Evolutionary conservation across 75 land plant genomes (phyloP).

Genomic region (Adiantum capillusveneris): DNA sequence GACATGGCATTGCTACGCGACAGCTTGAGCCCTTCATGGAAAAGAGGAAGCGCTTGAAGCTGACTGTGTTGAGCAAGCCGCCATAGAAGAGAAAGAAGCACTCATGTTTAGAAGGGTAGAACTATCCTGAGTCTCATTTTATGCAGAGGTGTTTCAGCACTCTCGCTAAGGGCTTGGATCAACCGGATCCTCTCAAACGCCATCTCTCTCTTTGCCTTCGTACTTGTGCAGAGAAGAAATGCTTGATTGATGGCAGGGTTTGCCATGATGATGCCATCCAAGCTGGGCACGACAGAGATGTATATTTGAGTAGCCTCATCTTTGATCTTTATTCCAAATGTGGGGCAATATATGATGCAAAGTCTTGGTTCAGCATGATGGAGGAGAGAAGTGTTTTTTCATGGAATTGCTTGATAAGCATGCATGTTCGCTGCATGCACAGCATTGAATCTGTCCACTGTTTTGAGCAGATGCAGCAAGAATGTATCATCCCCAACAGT

Average conservation of each 20-base stretch:
- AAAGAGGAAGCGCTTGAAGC: no score
- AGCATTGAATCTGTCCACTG: neutral
- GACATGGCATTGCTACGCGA: no score
- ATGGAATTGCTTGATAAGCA: neutral
- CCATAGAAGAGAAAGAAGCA: no score
- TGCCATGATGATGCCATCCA: neutral
- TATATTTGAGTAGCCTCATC: constrained; percentile 4
- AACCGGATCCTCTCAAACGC: neutral
- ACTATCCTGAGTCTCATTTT: no score
- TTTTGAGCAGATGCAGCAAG: constrained; percentile 2
- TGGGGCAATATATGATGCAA: neutral
- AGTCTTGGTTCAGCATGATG: neutral
- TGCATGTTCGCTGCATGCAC: neutral
- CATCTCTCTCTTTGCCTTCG: neutral
- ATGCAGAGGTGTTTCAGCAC: no score
- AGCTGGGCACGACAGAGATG: neutral
- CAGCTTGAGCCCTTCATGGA: no score
- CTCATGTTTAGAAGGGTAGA: no score
- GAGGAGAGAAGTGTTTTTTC: neutral
- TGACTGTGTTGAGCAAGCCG: no score
- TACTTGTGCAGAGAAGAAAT: neutral
- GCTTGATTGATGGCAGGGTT: neutral
- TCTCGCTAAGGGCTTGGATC: no score
- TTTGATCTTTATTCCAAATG: neutral
- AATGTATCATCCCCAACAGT: neutral